A percentile compares a stretch with the other conserved stretches of the same genome.
Evolutionary conservation across 129 eudicot genomes (phyloP).

Genomic region (Cynara cardunculus): DNA sequence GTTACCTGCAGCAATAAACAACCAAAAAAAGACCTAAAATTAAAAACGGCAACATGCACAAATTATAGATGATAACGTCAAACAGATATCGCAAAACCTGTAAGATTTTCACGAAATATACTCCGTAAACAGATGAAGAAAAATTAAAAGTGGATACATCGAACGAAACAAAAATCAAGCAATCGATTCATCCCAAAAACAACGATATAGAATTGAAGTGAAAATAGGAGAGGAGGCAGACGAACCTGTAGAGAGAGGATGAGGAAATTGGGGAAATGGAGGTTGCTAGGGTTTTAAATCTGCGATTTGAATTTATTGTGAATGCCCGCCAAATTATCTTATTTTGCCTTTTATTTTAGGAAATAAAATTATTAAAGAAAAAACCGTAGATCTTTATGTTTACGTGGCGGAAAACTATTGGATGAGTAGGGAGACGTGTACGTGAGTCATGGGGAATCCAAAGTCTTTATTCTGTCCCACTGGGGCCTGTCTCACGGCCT

Average conservation of each 20-base stretch:
- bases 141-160: background rate
- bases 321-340: slow-evolving; percentile 63
- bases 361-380: background rate
- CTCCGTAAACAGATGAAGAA: background rate
- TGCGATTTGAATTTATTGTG: slow-evolving; percentile 47
- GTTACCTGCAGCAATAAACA: slow-evolving; percentile 18
- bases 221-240: background rate
- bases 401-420: slow-evolving; percentile 19
- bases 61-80: background rate
- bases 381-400: slow-evolving; percentile 27
- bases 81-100: background rate
- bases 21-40: slow-evolving; percentile 1
- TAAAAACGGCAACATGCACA: background rate
- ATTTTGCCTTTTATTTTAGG: background rate
- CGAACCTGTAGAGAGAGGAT: slow-evolving; percentile 29
- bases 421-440: slow-evolving; percentile 24
- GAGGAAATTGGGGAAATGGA: slow-evolving; percentile 26
- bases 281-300: slow-evolving; percentile 60
- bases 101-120: background rate
- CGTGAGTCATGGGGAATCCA: slow-evolving; percentile 35
- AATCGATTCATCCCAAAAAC: background rate
- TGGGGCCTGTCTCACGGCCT: slow-evolving; percentile 28
- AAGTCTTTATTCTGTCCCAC: slow-evolving; percentile 26
- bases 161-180: background rate
- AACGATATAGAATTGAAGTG: background rate